Evolutionary conservation across 2,329 filamentous ascomycete species (phyloP).

Genomic region (Aspergillus sp.): DNA sequence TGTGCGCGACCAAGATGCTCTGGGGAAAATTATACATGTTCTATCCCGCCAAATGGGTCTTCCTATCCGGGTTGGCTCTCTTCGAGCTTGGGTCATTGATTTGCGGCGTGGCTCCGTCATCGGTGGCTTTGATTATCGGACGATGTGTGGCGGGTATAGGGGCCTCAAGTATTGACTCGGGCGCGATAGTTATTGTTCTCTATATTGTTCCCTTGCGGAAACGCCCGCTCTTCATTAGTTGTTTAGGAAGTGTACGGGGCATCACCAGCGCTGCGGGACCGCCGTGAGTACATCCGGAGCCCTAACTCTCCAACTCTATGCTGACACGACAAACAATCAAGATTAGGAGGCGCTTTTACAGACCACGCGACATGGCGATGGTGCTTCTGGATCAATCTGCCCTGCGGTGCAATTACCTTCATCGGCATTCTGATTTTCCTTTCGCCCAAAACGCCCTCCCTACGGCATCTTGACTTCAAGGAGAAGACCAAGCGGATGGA

Average conservation of each 20-base stretch:
- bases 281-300: neutral
- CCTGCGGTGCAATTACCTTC: conserved; percentile 6
- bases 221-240: conserved; percentile 8
- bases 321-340: neutral
- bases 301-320: no score
- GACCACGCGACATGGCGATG: conserved; percentile 13
- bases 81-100: conserved; percentile 28
- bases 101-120: conserved; percentile 23
- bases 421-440: conserved; percentile 3
- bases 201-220: conserved; percentile 4
- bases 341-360: conserved; percentile 8
- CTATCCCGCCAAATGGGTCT: conserved; percentile 17
- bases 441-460: neutral
- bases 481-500: conserved; percentile 7
- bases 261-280: conserved; percentile 12
- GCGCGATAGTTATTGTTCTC: conserved; percentile 5
- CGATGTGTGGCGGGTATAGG: conserved; percentile 9
- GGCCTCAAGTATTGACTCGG: conserved; percentile 6
- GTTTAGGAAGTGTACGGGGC: conserved; percentile 11
- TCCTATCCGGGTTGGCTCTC: conserved; percentile 22
- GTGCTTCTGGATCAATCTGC: conserved; percentile 20
- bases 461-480: neutral
- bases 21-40: neutral
- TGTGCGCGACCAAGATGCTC: neutral
- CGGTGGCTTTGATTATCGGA: conserved; percentile 11